Percentiles rank a stretch among this genome's conserved stretches.
These are phyloP conservation scores for Leishmania mexicana DNA, from an alignment of 208 protist species.

Conservation along the genomic window DNA sequence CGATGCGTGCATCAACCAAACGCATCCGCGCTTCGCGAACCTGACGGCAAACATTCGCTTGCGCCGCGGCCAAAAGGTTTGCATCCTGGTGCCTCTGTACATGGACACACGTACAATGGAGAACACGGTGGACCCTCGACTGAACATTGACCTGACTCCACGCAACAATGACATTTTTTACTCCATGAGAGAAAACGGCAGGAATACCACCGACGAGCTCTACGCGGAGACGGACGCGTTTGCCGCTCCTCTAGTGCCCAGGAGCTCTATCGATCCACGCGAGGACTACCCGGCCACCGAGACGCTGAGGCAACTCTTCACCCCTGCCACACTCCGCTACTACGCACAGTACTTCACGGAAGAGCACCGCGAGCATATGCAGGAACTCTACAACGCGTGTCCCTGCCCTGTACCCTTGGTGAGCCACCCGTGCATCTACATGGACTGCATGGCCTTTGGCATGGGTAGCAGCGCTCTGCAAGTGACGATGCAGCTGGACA, in stretches of 20 bases:
- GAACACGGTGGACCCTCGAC: conserved; percentile 67
- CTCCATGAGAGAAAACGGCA: conserved; percentile 34
- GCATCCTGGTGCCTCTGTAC: conserved; percentile 97
- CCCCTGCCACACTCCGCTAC: conserved; percentile 86
- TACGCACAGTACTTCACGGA: conserved; percentile 92
- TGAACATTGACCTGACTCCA: conserved; percentile 80
- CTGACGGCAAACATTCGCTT: conserved; percentile 97
- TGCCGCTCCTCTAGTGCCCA: not conserved
- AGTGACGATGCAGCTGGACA: conserved; percentile 96
- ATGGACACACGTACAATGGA: conserved; percentile 92
- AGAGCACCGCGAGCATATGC: conserved; percentile 65
- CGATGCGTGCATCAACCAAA: conserved; percentile 96
- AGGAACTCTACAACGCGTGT: conserved; percentile 81
- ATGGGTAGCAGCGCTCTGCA: conserved; percentile 99
- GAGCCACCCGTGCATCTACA: conserved; percentile 95
- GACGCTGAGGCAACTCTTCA: conserved; percentile 80
- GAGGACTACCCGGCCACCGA: conserved; percentile 51
- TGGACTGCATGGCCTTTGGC: conserved; percentile 99
- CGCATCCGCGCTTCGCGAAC: conserved; percentile 97
- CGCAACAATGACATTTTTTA: conserved; percentile 87
- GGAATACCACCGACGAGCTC: conserved; percentile 54
- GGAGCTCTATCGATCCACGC: conserved; percentile 31
- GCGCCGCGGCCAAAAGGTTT: conserved; percentile 94
- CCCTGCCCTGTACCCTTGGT: conserved; percentile 84
- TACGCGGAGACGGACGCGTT: conserved; percentile 7